These are phyloP conservation scores for Mytilinidion resinicola DNA, from an alignment of 495 filamentous ascomycete species.

Conservation along the genomic window DNA sequence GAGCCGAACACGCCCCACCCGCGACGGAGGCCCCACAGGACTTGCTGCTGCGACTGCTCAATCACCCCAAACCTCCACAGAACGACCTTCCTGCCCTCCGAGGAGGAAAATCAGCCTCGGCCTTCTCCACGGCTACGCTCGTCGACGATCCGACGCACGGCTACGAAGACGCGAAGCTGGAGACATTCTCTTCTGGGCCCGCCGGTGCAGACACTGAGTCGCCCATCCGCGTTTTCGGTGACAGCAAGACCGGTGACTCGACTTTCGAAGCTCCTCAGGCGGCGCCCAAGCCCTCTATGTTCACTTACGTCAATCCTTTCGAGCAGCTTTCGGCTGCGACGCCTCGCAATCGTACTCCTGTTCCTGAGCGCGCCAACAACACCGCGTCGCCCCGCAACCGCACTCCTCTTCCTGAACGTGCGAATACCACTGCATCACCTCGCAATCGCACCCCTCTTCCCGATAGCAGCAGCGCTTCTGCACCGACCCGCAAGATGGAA, in stretches of 20 bases:
- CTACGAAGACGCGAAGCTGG: slow-evolving; percentile 19
- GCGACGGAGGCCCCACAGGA: slow-evolving; percentile 53
- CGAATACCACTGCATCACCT: slow-evolving; percentile 9
- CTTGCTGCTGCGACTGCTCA: slow-evolving; percentile 59
- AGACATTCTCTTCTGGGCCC: slow-evolving; percentile 16
- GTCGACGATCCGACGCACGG: slow-evolving; percentile 25
- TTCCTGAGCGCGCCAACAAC: slow-evolving; percentile 19
- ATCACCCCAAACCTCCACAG: slow-evolving; percentile 46
- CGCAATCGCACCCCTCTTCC: too few relatives aligned
- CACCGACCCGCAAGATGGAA: slow-evolving; percentile 26
- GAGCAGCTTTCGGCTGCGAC: slow-evolving; percentile 65
- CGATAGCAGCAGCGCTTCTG: too few relatives aligned
- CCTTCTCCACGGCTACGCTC: slow-evolving; percentile 3
- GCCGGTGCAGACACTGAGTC: not conserved
- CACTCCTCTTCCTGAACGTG: slow-evolving; percentile 36
- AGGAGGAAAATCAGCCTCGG: not conserved
- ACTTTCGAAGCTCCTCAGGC: slow-evolving; percentile 27
- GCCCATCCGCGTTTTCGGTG: slow-evolving; percentile 13
- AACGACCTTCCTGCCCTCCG: slow-evolving; percentile 3
- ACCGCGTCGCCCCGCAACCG: slow-evolving; percentile 47
- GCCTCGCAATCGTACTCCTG: slow-evolving; percentile 51
- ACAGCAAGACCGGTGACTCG: slow-evolving; percentile 46
- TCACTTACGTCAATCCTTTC: slow-evolving; percentile 76
- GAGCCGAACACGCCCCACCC: slow-evolving; percentile 7
- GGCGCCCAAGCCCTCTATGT: slow-evolving; percentile 46